Evolutionary conservation across 1,284 basidiomycete species (phyloP).

Genomic region (Heimioporus punctisporus): DNA sequence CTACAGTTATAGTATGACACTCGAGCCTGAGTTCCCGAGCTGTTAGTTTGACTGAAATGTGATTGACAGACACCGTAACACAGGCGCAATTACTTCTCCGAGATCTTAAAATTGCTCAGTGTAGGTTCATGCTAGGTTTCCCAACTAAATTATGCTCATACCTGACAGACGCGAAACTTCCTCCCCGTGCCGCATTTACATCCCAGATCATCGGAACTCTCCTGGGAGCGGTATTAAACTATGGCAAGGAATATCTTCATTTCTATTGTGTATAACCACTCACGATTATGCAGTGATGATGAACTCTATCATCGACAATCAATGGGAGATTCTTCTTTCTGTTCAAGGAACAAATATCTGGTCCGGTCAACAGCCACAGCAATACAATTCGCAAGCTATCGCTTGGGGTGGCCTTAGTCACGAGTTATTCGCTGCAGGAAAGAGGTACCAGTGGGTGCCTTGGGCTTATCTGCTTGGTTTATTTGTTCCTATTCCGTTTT

Average conservation of each 20-base stretch:
- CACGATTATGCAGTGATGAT: constrained; percentile 40
- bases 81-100: constrained; percentile 50
- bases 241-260: constrained; percentile 33
- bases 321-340: constrained; percentile 49
- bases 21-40: neutral
- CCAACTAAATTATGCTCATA: constrained; percentile 1
- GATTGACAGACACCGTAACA: constrained; percentile 39
- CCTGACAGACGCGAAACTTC: constrained; percentile 54
- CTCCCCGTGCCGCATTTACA: constrained; percentile 62
- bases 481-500: constrained; percentile 56
- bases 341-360: constrained; percentile 57
- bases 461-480: constrained; percentile 57
- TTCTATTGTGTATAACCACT: neutral
- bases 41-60: neutral
- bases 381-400: constrained; percentile 63
- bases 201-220: constrained; percentile 59
- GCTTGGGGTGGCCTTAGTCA: constrained; percentile 68
- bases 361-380: constrained; percentile 59
- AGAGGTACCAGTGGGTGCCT: constrained; percentile 62
- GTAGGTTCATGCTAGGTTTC: constrained; percentile 17
- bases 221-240: constrained; percentile 52
- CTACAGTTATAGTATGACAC: constrained; percentile 45
- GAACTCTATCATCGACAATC: constrained; percentile 55
- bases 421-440: constrained; percentile 51
- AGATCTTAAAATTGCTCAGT: constrained; percentile 64